Conservation (phyloP, 2,329 filamentous ascomycete genomes). For the Botrytis pseudocinerea region DNA sequence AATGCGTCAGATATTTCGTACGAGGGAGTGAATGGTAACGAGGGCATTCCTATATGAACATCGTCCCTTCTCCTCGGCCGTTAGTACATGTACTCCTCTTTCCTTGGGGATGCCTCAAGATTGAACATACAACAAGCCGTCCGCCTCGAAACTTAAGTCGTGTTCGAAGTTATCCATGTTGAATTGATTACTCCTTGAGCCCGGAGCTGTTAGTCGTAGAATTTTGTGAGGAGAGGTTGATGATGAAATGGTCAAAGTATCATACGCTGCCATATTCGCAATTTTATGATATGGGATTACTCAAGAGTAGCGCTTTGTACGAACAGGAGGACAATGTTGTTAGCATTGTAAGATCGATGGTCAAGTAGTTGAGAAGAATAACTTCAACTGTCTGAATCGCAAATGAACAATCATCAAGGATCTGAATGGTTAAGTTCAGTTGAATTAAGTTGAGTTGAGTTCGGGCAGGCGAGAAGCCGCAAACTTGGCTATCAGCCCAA, state of each 20-base stretch:
- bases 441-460: conserved; percentile 9
- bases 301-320: conserved; percentile 9
- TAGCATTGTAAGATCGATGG: conserved; percentile 17
- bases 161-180: conserved; percentile 39
- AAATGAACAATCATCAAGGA: conserved; percentile 3
- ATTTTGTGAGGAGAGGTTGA: conserved; percentile 33
- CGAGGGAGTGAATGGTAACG: conserved; percentile 55
- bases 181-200: conserved; percentile 26
- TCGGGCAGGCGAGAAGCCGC: conserved; percentile 15
- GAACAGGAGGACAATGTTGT: neutral
- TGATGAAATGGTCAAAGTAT: conserved; percentile 24
- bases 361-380: conserved; percentile 11
- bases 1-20: conserved; percentile 64
- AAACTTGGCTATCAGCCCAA: conserved; percentile 20
- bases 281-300: conserved; percentile 9
- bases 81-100: conserved; percentile 13
- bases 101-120: conserved; percentile 6
- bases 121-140: conserved; percentile 36
- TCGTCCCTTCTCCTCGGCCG: conserved; percentile 17
- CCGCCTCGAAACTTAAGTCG: conserved; percentile 37
- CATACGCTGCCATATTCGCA: conserved; percentile 30
- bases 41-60: conserved; percentile 38
- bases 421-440: neutral
- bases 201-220: conserved; percentile 34
- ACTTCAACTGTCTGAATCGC: conserved; percentile 14